phyloP scores from a whole-genome alignment of 352 stramenopile genomes.

The Blastocystis sp. region DNA sequence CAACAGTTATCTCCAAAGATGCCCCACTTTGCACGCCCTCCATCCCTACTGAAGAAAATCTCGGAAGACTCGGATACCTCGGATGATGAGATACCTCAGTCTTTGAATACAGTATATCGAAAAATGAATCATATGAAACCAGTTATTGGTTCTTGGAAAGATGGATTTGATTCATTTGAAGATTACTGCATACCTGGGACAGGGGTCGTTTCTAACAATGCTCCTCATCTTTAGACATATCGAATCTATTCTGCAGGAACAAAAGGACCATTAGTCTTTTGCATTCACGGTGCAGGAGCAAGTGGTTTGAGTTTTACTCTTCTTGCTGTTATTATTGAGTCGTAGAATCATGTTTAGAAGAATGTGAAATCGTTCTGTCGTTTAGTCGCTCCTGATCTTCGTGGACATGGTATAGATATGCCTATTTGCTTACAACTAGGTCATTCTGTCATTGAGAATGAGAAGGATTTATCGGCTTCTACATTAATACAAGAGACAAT shows the following conservation, averaged over 20 bases:
- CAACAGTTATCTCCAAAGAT: neutral
- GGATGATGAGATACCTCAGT: neutral
- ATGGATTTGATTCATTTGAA: constrained; percentile 5
- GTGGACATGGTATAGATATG: constrained; percentile 70
- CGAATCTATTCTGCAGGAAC: constrained; percentile 73
- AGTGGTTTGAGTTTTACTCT: constrained; percentile 78
- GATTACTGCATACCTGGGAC: neutral
- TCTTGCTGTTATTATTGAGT: constrained; percentile 68
- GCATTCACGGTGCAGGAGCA: constrained; percentile 77
- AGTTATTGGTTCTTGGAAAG: constrained; percentile 15
- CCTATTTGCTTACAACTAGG: constrained; percentile 67
- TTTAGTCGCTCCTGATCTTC: constrained; percentile 77
- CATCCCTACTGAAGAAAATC: neutral
- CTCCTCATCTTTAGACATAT: constrained; percentile 69
- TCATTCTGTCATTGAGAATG: constrained; percentile 66
- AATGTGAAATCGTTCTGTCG: constrained; percentile 73
- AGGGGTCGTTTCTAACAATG: neutral
- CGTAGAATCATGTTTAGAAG: constrained; percentile 65
- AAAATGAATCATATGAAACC: neutral
- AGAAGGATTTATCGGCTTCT: constrained; percentile 73
- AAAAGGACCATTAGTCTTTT: constrained; percentile 72
- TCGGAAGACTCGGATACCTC: neutral
- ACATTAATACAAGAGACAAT: constrained; percentile 74
- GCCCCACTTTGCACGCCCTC: neutral
- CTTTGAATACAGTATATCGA: neutral